Evolutionary conservation across 805 yeast genomes (phyloP).

Genomic region (Sungouiozyma ichnusensis): DNA sequence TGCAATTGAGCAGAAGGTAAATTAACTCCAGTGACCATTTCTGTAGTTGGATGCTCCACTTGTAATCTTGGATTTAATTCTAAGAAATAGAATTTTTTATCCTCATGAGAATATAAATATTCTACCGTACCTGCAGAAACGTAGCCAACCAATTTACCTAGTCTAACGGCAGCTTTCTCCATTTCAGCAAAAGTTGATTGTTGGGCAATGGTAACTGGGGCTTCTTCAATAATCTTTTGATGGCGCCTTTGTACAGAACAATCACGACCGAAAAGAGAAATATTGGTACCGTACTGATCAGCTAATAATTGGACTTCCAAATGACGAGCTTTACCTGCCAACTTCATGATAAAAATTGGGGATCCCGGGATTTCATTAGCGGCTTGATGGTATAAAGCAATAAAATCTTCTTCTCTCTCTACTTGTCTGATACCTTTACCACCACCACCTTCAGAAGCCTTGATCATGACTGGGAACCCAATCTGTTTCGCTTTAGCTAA

Average conservation of each 20-base stretch:
- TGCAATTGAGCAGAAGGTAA: conserved; percentile 97
- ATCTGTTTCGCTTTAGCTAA: conserved; percentile 70
- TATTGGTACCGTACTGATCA: conserved; percentile 96
- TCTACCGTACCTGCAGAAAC: conserved; percentile 99
- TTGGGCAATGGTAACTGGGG: conserved; percentile 93
- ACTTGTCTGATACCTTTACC: conserved; percentile 99
- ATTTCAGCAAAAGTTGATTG: conserved; percentile 74
- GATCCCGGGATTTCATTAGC: conserved; percentile 98
- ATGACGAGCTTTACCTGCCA: conserved; percentile 96
- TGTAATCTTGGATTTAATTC: conserved; percentile 97
- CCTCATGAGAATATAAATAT: conserved; percentile 87
- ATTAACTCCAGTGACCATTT: conserved; percentile 98
- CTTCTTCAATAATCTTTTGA: conserved; percentile 97
- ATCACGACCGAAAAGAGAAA: conserved; percentile 95
- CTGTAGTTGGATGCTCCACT: conserved; percentile 99
- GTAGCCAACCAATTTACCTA: conserved; percentile 94
- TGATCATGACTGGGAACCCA: conserved; percentile 98
- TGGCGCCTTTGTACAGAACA: conserved; percentile 99
- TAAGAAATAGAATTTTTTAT: conserved; percentile 89
- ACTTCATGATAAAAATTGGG: conserved; percentile 93
- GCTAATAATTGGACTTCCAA: conserved; percentile 96
- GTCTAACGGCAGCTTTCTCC: conserved; percentile 97
- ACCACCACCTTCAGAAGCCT: conserved; percentile 99
- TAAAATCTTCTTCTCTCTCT: conserved; percentile 70
- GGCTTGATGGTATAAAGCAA: conserved; percentile 77